A percentile compares a stretch with the other conserved stretches of the same genome.
Evolutionary conservation across 1,284 basidiomycete species (phyloP).

Genomic region (Trichosporon coremiiforme): DNA sequence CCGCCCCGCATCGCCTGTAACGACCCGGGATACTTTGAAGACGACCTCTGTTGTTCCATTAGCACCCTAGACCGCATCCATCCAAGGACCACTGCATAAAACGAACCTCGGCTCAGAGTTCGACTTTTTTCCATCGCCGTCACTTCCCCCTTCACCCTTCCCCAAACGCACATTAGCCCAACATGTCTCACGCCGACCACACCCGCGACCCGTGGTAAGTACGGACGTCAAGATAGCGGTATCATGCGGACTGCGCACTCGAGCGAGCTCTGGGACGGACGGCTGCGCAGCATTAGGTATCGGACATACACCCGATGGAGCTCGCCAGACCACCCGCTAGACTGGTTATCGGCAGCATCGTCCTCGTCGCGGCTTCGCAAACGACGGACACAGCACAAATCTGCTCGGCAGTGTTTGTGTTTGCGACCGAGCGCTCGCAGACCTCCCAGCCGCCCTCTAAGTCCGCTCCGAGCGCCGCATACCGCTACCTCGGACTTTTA

Average conservation of each 20-base stretch:
- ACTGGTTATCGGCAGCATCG: background rate
- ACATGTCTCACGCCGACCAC: slow-evolving; percentile 78
- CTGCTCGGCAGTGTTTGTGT: too few species aligned
- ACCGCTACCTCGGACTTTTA: background rate
- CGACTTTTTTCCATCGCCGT: slow-evolving; percentile 16
- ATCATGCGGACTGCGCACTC: background rate
- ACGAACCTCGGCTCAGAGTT: background rate
- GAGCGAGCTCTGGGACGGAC: too few species aligned
- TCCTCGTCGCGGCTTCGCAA: too few species aligned
- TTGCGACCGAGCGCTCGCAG: too few species aligned
- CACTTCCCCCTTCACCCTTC: slow-evolving; percentile 20
- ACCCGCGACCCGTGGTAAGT: slow-evolving; percentile 86
- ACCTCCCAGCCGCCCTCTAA: too few species aligned
- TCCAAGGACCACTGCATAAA: background rate
- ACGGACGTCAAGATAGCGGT: background rate
- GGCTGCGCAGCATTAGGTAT: background rate
- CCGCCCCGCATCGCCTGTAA: background rate
- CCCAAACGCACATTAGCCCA: slow-evolving; percentile 25
- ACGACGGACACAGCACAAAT: too few species aligned
- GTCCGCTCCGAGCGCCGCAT: background rate
- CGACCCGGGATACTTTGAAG: background rate
- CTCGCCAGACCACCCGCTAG: background rate
- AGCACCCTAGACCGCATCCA: background rate
- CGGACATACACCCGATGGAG: background rate
- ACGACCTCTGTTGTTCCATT: background rate